These are phyloP conservation scores for Claviceps maximensis DNA, from an alignment of 2,329 filamentous ascomycete species.

Conservation along the genomic window DNA sequence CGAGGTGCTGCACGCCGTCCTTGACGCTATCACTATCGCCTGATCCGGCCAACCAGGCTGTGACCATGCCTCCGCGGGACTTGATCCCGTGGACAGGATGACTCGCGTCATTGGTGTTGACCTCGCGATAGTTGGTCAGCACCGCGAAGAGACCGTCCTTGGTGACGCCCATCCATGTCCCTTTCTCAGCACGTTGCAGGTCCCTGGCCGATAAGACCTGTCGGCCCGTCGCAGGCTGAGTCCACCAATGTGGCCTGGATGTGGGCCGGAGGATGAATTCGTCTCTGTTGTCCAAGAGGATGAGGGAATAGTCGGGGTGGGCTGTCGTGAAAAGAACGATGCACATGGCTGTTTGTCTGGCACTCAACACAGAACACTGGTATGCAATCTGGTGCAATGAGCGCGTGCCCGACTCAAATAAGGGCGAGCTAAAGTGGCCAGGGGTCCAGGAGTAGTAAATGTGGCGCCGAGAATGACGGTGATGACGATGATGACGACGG, in stretches of 20 bases:
- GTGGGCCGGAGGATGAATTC: conserved; percentile 55
- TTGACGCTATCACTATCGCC: conserved; percentile 30
- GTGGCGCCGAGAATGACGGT: no score
- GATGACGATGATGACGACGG: no score
- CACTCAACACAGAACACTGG: no score
- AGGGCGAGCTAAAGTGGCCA: no score
- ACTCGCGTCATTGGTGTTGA: conserved; percentile 30
- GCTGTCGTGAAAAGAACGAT: conserved; percentile 64
- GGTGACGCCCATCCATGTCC: conserved; percentile 54
- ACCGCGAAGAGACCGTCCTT: conserved; percentile 47
- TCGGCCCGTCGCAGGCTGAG: conserved; percentile 26
- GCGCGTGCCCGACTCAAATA: background rate
- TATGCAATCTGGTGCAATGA: background rate
- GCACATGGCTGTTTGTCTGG: conserved; percentile 46
- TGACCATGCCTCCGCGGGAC: conserved; percentile 52
- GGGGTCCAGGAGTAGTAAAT: no score
- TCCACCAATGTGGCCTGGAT: conserved; percentile 52
- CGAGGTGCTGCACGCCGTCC: conserved; percentile 38
- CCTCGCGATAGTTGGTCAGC: conserved; percentile 54
- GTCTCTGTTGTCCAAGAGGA: conserved; percentile 68
- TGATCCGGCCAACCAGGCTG: conserved; percentile 42
- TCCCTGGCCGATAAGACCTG: conserved; percentile 47
- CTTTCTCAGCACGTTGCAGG: conserved; percentile 46
- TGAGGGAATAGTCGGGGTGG: conserved; percentile 61
- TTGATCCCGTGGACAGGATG: conserved; percentile 40